A percentile compares a stretch with the other conserved stretches of the same genome.
phyloP scores from a whole-genome alignment of 176 grass and related monocot species.

The Secale cereale region DNA sequence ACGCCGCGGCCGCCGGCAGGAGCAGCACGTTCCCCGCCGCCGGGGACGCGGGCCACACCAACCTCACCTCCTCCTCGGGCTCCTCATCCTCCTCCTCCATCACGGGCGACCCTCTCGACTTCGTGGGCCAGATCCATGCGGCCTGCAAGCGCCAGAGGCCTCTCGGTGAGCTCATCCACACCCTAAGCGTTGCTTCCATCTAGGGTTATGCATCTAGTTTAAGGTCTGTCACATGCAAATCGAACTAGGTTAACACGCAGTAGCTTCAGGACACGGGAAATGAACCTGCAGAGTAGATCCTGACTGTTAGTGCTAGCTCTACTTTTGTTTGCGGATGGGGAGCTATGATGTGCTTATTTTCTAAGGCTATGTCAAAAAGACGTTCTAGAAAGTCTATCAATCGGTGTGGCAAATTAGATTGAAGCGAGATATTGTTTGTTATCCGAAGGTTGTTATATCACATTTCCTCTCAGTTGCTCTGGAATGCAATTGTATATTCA shows the following conservation, averaged over 20 bases:
- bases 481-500: not conserved
- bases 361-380: not conserved
- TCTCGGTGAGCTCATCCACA: conserved; percentile 33
- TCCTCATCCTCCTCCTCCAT: conserved; percentile 44
- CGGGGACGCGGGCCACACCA: conserved; percentile 27
- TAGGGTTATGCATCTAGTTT: too few species aligned
- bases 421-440: not conserved
- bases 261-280: too few species aligned
- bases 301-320: not conserved
- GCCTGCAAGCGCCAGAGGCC: conserved; percentile 73
- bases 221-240: too few species aligned
- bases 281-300: too few species aligned
- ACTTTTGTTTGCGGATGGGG: not conserved
- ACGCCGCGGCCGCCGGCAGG: conserved; percentile 6
- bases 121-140: conserved; percentile 61
- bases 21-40: conserved; percentile 11
- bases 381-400: not conserved
- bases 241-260: too few species aligned
- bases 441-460: not conserved
- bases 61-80: conserved; percentile 45
- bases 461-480: not conserved
- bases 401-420: not conserved
- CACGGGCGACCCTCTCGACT: conserved; percentile 43
- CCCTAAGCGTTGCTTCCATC: too few species aligned
- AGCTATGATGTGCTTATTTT: not conserved